Evolutionary conservation across 176 grass and related monocot genomes (phyloP).

Genomic region (Musa beccarii): DNA sequence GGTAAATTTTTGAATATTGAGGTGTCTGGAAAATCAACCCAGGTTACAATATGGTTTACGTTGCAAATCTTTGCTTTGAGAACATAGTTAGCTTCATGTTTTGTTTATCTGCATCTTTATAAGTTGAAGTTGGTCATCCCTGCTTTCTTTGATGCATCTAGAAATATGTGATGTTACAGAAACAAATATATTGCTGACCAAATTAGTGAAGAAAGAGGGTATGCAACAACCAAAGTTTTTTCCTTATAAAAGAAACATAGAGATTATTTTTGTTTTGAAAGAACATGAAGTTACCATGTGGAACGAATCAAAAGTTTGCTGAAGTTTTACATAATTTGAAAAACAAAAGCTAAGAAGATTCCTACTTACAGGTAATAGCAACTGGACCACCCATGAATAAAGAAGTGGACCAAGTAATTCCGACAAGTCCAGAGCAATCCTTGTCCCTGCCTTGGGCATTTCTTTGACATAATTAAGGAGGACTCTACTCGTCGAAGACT

Average conservation of each 20-base stretch:
- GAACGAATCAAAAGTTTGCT: neutral
- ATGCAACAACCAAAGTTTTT: neutral
- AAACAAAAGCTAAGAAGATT: neutral
- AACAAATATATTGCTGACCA: no score
- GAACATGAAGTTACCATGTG: neutral
- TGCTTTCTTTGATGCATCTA: neutral
- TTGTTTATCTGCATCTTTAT: neutral
- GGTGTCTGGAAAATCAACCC: neutral
- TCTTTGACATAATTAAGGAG: constrained; percentile 3
- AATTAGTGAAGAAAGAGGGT: neutral
- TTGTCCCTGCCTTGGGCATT: constrained; percentile 1
- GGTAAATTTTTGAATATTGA: neutral
- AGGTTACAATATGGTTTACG: neutral
- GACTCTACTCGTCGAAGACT: neutral
- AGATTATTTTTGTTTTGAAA: neutral
- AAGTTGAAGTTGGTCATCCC: neutral
- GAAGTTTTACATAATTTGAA: neutral
- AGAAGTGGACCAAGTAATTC: constrained; percentile 3
- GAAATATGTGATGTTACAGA: no score
- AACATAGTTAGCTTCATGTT: neutral
- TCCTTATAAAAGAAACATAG: no score
- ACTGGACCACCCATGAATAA: constrained; percentile 6
- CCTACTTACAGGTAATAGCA: constrained; percentile 1
- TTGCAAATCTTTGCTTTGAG: neutral
- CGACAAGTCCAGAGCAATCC: neutral